These are phyloP conservation scores for Starmerella bombi DNA, from an alignment of 805 yeast species.

Conservation along the genomic window DNA sequence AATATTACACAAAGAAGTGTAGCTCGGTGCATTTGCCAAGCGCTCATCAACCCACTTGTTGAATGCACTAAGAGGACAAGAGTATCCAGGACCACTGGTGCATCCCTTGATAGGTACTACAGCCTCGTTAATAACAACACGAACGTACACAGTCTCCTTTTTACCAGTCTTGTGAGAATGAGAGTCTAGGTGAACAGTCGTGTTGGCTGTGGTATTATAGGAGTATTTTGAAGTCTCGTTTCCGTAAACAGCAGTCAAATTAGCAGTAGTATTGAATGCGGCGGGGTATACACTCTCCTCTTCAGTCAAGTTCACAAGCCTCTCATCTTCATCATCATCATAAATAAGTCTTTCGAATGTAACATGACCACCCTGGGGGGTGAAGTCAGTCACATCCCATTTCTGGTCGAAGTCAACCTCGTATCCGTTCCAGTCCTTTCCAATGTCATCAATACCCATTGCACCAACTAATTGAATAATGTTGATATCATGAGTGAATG, in stretches of 20 bases:
- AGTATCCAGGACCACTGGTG: slow-evolving; percentile 39
- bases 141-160: slow-evolving; percentile 31
- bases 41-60: slow-evolving; percentile 13
- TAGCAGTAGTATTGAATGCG: slow-evolving; percentile 17
- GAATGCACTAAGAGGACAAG: slow-evolving; percentile 29
- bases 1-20: slow-evolving; percentile 12
- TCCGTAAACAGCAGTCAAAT: slow-evolving; percentile 15
- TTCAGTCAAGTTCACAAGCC: slow-evolving; percentile 4
- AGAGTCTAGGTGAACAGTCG: slow-evolving; percentile 3
- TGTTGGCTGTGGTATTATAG: slow-evolving; percentile 3
- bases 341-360: slow-evolving; percentile 30
- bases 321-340: slow-evolving; percentile 24
- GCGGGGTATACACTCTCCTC: slow-evolving; percentile 14
- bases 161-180: not conserved
- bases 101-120: slow-evolving; percentile 40
- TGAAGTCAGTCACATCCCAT: slow-evolving; percentile 35
- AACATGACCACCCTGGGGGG: slow-evolving; percentile 25
- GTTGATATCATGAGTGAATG: slow-evolving; percentile 49
- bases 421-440: slow-evolving; percentile 29
- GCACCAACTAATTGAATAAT: slow-evolving; percentile 37
- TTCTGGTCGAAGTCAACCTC: slow-evolving; percentile 34
- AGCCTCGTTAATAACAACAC: slow-evolving; percentile 41
- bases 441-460: slow-evolving; percentile 36
- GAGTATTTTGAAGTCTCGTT: slow-evolving; percentile 10
- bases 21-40: slow-evolving; percentile 8